Evolutionary conservation across 1,284 basidiomycete genomes (phyloP).

Genomic region (Exobasidium rhododendri): DNA sequence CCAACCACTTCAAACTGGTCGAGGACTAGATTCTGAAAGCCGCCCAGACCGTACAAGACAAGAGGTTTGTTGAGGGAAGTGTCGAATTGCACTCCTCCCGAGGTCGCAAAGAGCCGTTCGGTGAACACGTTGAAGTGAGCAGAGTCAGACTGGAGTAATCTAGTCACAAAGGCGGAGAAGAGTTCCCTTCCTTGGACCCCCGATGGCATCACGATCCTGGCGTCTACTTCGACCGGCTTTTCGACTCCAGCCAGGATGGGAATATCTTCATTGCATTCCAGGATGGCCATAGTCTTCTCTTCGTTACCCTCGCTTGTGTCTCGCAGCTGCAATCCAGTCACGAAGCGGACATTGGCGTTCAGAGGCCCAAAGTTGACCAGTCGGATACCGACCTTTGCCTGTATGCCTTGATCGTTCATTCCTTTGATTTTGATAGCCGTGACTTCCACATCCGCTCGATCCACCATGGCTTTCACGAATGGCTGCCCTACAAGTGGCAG

Average conservation of each 20-base stretch:
- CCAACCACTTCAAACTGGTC: conserved; percentile 33
- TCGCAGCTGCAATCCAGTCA: conserved; percentile 8
- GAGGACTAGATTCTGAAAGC: conserved; percentile 27
- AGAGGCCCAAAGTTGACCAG: conserved; percentile 40
- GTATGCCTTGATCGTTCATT: conserved; percentile 38
- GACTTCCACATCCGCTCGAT: conserved; percentile 32
- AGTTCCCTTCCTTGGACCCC: conserved; percentile 12
- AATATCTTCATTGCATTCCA: conserved; percentile 27
- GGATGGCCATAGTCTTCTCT: conserved; percentile 20
- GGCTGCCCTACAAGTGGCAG: conserved; percentile 35
- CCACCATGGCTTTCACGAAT: conserved; percentile 33
- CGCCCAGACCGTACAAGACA: conserved; percentile 32
- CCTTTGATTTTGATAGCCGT: conserved; percentile 29
- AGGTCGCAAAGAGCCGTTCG: conserved; percentile 23
- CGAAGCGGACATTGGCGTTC: conserved; percentile 29
- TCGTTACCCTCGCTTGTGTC: not conserved
- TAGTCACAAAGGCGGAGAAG: conserved; percentile 34
- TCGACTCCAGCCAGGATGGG: conserved; percentile 14
- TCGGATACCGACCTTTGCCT: conserved; percentile 28
- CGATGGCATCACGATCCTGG: conserved; percentile 5
- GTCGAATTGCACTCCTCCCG: conserved; percentile 37
- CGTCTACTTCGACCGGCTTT: not conserved
- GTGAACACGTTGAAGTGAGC: conserved; percentile 23
- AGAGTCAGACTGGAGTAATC: conserved; percentile 24
- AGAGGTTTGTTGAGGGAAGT: conserved; percentile 31